phyloP scores from a whole-genome alignment of 495 filamentous ascomycete genomes.

The Daldinia concentrica region DNA sequence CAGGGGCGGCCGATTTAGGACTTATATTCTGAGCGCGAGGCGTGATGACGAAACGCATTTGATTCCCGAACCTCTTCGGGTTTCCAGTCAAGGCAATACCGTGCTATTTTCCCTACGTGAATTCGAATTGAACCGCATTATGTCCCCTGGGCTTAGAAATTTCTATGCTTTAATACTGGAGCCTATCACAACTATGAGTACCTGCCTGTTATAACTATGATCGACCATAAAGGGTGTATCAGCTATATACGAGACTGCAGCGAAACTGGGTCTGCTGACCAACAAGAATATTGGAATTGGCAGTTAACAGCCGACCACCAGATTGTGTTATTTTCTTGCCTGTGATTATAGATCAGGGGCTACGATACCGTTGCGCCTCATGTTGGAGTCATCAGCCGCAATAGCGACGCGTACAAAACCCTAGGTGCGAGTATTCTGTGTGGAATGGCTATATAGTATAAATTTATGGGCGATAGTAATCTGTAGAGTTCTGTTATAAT shows the following conservation, averaged over 20 bases:
- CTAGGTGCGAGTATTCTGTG: background rate
- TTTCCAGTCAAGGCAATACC: background rate
- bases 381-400: background rate
- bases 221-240: background rate
- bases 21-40: background rate
- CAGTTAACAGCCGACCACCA: background rate
- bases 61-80: background rate
- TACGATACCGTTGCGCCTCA: background rate
- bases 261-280: background rate
- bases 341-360: background rate
- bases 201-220: slow-evolving; percentile 10
- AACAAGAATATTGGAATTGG: background rate
- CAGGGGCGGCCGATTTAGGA: background rate
- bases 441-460: background rate
- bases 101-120: background rate
- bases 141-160: too few relatives aligned
- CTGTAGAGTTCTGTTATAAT: background rate
- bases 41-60: background rate
- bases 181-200: background rate
- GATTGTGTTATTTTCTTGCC: background rate
- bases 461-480: background rate
- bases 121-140: too few relatives aligned
- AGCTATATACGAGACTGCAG: background rate
- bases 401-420: background rate
- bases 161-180: background rate